Conservation (phyloP, 257 asterid genomes). For the Nicotiana benthamiana region DNA sequence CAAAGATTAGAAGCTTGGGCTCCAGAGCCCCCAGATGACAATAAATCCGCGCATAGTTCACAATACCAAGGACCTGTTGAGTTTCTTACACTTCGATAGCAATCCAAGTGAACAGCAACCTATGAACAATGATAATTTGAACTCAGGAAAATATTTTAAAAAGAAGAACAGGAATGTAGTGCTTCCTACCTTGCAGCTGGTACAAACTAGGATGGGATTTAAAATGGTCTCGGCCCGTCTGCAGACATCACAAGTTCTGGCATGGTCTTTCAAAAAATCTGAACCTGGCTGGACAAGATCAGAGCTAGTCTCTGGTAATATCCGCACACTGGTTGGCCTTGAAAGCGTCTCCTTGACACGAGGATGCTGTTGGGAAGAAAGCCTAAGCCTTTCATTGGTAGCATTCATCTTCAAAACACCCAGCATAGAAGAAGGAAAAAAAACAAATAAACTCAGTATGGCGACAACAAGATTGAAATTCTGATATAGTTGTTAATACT, state of each 20-base stretch:
- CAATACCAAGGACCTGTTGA: constrained; percentile 90
- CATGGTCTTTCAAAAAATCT: constrained; percentile 50
- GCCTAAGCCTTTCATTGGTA: constrained; percentile 37
- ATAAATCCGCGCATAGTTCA: constrained; percentile 78
- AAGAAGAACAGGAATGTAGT: background rate
- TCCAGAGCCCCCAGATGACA: constrained; percentile 54
- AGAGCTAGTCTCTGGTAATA: constrained; percentile 40
- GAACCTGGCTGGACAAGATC: constrained; percentile 39
- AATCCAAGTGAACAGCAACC: constrained; percentile 98
- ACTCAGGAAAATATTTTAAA: background rate
- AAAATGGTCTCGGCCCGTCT: constrained; percentile 68
- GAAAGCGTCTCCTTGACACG: constrained; percentile 55
- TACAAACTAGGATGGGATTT: constrained; percentile 78
- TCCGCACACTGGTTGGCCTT: constrained; percentile 42
- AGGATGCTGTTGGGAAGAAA: constrained; percentile 48
- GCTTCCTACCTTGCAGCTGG: constrained; percentile 80
- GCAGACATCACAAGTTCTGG: constrained; percentile 83
- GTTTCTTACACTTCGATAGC: constrained; percentile 72
- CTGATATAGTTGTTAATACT: background rate
- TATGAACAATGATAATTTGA: constrained; percentile 14
- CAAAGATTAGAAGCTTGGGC: constrained; percentile 39
- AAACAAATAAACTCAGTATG: background rate
- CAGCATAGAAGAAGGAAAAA: constrained; percentile 23
- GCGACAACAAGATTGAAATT: background rate
- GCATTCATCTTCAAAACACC: constrained; percentile 37